Evolutionary conservation across 139 green algal genomes (phyloP).

Genomic region (Tetratostichococcus sp.): DNA sequence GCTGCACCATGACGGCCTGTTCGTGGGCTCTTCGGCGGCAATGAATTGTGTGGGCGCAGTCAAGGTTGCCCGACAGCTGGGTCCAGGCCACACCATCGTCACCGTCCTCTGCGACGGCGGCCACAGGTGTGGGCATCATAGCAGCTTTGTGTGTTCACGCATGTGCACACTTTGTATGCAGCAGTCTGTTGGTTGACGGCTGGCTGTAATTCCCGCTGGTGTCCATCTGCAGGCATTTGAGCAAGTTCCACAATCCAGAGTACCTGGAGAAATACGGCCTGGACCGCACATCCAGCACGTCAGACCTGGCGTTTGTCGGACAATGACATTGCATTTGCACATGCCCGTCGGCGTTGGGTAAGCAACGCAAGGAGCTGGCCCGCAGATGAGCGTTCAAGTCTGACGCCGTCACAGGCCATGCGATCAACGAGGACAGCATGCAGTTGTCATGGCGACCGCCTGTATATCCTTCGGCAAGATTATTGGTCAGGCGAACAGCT

Average conservation of each 20-base stretch:
- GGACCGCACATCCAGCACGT: constrained; percentile 15
- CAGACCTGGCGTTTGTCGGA: constrained; percentile 39
- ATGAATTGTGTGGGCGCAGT: constrained; percentile 91
- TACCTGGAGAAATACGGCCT: constrained; percentile 63
- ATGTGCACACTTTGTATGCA: neutral
- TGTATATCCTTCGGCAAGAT: too few species aligned
- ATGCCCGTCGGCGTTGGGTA: too few species aligned
- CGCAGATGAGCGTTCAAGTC: too few species aligned
- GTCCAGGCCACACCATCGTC: constrained; percentile 81
- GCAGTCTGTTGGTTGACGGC: too few species aligned
- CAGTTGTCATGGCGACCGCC: too few species aligned
- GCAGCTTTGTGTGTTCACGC: neutral
- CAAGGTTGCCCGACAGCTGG: constrained; percentile 73
- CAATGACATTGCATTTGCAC: too few species aligned
- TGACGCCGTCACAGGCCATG: too few species aligned
- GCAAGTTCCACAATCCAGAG: constrained; percentile 76
- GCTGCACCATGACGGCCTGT: constrained; percentile 86
- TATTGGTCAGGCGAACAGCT: too few species aligned
- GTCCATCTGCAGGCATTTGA: constrained; percentile 52
- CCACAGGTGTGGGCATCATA: constrained; percentile 29
- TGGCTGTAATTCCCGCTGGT: neutral
- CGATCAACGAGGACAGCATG: too few species aligned
- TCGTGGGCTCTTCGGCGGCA: constrained; percentile 77
- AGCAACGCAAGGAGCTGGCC: too few species aligned
- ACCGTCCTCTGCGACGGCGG: constrained; percentile 91